Base-by-base conservation (phyloP, 2,329 filamentous ascomycete genomes). In the Rasamsonia emersonii region DNA sequence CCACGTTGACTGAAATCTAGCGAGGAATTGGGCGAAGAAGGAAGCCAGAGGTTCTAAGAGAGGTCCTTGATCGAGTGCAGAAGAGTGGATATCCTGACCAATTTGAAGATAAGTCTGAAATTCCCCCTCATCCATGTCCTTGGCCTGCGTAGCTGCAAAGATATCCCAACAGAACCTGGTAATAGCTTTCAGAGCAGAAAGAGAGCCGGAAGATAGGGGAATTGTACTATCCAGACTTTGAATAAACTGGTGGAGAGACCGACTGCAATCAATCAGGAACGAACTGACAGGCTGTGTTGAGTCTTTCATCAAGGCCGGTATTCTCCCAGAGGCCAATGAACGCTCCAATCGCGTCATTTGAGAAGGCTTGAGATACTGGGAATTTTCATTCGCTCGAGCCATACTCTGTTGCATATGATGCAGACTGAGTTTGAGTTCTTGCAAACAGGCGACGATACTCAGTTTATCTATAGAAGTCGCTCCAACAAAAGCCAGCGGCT, bases 1-100 rank as follows among this genome's bases (percentile, higher is more conserved):
- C 61, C 86, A 88, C 2, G 75, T 77, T 10, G 75, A 70, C 15
- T 73, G 69, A 49, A 93, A 89, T 30, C 69, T 68, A 23, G 61
- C 61, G 25, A 71, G 57, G 27, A 46, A 43, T 30, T 37, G 44
- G 27, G 41, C 61, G 24, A 53, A 47, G 5, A 39, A 34, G 18
- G 32, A 30, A 24, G 50, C 46, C 25, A 63, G 35, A 6, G 50
- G 39, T n/a, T 44, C 42, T 8, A 59, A 36, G 4, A 37, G 35
- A 0, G 42, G 39, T 8, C 44, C 46, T 5, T 45, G 48, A 35
- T 49, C 45, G 19, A 46, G 43, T 10, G 58, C 51, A 23, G 42
- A 65, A 46, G 39, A 51, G 47, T 35, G 48, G 13, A 62, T 40
- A 19, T 49, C 46, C 17, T 48, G 47, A 10, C 59, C 61, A 28